Conservation (phyloP, 2,329 filamentous ascomycete species). For the Diaporthe capsici region DNA sequence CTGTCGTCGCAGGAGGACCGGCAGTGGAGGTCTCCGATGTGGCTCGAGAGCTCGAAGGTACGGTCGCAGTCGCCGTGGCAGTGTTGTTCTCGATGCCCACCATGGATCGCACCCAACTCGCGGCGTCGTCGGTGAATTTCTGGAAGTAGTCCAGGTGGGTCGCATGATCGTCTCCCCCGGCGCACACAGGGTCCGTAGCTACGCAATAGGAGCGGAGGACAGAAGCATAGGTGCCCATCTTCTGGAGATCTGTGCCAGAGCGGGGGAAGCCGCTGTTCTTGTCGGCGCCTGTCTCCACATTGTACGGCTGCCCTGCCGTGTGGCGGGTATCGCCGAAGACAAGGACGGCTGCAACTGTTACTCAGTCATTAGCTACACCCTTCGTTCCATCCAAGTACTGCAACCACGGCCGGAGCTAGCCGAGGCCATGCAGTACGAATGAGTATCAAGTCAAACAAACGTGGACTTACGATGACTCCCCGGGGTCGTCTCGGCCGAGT, state of each 20-base stretch:
- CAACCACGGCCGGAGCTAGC: too few relatives aligned
- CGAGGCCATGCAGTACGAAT: too few relatives aligned
- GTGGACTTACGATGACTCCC: conserved; percentile 8
- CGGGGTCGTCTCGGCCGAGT: not conserved
- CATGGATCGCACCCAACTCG: conserved; percentile 39
- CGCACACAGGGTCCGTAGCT: conserved; percentile 56
- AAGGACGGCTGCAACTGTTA: conserved; percentile 2
- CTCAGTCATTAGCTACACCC: not conserved
- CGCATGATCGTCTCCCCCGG: conserved; percentile 47
- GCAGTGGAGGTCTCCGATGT: not conserved
- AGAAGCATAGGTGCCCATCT: conserved; percentile 47
- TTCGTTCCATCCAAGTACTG: not conserved
- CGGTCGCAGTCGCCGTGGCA: not conserved
- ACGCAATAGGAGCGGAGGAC: conserved; percentile 53
- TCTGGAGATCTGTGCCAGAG: conserved; percentile 41
- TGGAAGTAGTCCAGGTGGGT: conserved; percentile 56
- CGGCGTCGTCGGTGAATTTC: conserved; percentile 46
- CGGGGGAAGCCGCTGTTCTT: conserved; percentile 21
- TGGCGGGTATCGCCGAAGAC: conserved; percentile 30
- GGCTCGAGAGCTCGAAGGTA: not conserved
- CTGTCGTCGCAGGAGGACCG: not conserved
- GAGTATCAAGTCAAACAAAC: not conserved
- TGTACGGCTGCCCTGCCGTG: conserved; percentile 30
- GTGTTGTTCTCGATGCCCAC: not conserved
- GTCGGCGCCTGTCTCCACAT: conserved; percentile 19